A percentile compares a stretch with the other conserved stretches of the same genome.
Conservation (phyloP, 1,139 yeast species). For the Torulaspora globosa region DNA sequence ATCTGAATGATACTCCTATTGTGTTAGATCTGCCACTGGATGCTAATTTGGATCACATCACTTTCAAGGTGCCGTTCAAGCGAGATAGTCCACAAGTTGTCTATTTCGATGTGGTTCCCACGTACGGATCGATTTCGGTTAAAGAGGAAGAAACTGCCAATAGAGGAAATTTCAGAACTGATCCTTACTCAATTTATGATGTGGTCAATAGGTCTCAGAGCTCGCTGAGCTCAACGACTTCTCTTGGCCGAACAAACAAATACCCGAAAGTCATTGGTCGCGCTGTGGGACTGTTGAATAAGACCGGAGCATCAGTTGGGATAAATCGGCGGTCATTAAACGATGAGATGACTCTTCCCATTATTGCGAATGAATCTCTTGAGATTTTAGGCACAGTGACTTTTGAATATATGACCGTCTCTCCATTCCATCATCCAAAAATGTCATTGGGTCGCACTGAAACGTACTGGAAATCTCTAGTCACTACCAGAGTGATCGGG, state of each 20-base stretch:
- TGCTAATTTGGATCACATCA: constrained; percentile 80
- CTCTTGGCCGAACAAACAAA: constrained; percentile 1
- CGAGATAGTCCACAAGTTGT: constrained; percentile 54
- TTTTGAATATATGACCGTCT: constrained; percentile 70
- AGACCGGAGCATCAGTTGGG: constrained; percentile 67
- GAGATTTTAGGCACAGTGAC: constrained; percentile 73
- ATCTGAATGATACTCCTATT: constrained; percentile 57
- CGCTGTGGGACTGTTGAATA: constrained; percentile 72
- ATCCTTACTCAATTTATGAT: constrained; percentile 3
- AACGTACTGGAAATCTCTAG: constrained; percentile 89
- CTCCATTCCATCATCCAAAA: constrained; percentile 68
- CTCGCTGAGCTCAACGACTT: constrained; percentile 8
- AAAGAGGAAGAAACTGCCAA: constrained; percentile 2
- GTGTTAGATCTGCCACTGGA: constrained; percentile 80
- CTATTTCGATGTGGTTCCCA: constrained; percentile 88
- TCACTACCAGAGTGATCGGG: constrained; percentile 88
- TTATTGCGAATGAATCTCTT: constrained; percentile 64
- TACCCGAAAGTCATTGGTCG: constrained; percentile 63
- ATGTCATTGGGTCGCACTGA: constrained; percentile 60
- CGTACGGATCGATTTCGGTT: constrained; percentile 54
- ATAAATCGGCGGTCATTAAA: constrained; percentile 63
- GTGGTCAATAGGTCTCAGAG: constrained; percentile 7
- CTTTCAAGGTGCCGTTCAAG: constrained; percentile 58
- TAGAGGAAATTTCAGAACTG: not conserved
- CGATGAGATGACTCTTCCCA: constrained; percentile 68